Percentiles rank a stretch among this genome's conserved stretches.
Conservation (phyloP, 352 stramenopile species). For the Phytopythium boreale region DNA sequence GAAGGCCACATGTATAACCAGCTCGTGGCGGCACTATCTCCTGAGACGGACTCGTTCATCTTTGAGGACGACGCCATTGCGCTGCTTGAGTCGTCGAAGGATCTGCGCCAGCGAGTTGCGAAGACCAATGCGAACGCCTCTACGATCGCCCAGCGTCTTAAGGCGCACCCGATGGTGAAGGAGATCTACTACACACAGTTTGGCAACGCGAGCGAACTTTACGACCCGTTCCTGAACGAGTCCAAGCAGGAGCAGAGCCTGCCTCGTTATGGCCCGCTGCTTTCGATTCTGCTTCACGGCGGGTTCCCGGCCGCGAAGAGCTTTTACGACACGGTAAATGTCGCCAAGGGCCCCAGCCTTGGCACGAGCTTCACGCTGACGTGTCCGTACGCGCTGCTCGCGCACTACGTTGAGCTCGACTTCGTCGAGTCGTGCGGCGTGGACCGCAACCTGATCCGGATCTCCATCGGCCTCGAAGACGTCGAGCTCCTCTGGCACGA, state of each 20-base stretch:
- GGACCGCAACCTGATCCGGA: conserved; percentile 87
- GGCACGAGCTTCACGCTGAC: conserved; percentile 94
- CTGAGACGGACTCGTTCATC: conserved; percentile 52
- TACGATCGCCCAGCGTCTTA: conserved; percentile 66
- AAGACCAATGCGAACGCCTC: conserved; percentile 81
- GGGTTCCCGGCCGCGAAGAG: conserved; percentile 56
- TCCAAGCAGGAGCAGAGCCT: conserved; percentile 12
- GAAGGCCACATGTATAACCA: conserved; percentile 38
- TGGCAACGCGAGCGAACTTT: conserved; percentile 45
- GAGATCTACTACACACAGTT: conserved; percentile 84
- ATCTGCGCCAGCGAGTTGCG: conserved; percentile 71
- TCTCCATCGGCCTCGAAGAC: conserved; percentile 91
- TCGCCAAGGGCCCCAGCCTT: conserved; percentile 87
- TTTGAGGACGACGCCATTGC: conserved; percentile 52
- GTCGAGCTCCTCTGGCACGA: conserved; percentile 66
- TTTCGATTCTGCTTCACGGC: conserved; percentile 85
- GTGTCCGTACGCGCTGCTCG: conserved; percentile 92
- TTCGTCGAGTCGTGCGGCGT: conserved; percentile 91
- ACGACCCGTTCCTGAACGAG: conserved; percentile 50
- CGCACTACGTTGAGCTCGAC: conserved; percentile 92
- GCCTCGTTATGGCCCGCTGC: conserved; percentile 77
- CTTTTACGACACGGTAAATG: conserved; percentile 88
- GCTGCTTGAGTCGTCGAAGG: conserved; percentile 45
- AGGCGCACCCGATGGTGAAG: conserved; percentile 74
- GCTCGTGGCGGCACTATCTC: conserved; percentile 33